These are phyloP conservation scores for Nakaseomyces sp. DNA, from an alignment of 1,139 yeast genomes.

Conservation along the genomic window DNA sequence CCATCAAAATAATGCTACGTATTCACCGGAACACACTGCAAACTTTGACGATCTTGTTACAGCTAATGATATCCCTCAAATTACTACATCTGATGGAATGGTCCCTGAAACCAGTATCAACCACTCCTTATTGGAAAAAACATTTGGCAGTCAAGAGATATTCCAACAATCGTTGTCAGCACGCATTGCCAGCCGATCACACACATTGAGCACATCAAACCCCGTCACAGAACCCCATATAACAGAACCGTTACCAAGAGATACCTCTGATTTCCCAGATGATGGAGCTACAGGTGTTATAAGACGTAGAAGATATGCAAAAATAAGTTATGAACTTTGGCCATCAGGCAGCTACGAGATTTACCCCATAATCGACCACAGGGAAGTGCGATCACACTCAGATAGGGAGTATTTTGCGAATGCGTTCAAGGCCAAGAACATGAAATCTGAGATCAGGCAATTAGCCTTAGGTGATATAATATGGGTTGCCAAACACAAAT, in stretches of 20 bases:
- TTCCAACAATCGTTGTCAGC: not conserved
- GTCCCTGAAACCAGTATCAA: not conserved
- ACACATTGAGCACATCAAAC: not conserved
- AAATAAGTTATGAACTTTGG: conserved; percentile 39
- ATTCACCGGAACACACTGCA: not conserved
- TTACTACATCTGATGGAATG: not conserved
- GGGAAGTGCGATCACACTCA: conserved; percentile 58
- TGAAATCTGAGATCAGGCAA: conserved; percentile 46
- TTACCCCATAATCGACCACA: conserved; percentile 60
- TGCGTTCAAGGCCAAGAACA: conserved; percentile 43
- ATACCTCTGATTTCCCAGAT: not conserved
- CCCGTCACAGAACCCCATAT: not conserved
- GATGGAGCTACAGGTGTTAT: conserved; percentile 5
- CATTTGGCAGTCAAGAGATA: conserved; percentile 3
- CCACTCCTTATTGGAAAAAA: not conserved
- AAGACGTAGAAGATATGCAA: conserved; percentile 20
- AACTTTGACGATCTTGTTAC: not conserved
- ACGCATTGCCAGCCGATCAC: not conserved
- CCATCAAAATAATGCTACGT: not conserved
- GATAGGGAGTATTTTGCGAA: conserved; percentile 59
- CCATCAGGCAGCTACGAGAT: conserved; percentile 47
- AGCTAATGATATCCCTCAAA: not conserved
- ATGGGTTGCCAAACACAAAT: conserved; percentile 73
- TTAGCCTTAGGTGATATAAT: conserved; percentile 78
- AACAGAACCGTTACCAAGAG: conserved; percentile 4